Evolutionary conservation across 2,329 filamentous ascomycete genomes (phyloP), one percentile per base, ranked within the genome.

Genomic region (Malbranchea zuffiana): DNA sequence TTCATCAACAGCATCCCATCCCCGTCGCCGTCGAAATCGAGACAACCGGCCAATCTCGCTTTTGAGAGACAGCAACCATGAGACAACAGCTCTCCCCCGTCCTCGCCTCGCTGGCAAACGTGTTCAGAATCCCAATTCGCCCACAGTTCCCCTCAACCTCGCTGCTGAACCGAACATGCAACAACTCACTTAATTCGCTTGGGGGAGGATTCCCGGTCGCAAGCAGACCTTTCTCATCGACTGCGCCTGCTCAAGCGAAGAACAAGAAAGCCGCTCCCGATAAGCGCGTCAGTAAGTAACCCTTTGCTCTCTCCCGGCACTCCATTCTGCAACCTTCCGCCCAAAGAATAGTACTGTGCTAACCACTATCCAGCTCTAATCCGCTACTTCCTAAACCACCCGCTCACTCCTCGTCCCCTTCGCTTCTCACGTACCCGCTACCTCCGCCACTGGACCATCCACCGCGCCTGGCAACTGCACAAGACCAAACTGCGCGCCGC

Each of bases 361-460:
- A 5, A n/a, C 7, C 25, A 13, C 37, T 17, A 19, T 40, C 32
- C 50, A 78, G 74, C 71, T 23, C 54, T 75, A 38, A 82, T 83
- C 57, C 69, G 78, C 50, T 83, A 82, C 64, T 74, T 78, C 60
- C 73, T 83, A 49, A 63, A 71, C 51, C 79, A 83, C 59, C 76
- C 78, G 2, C 62, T 72, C 19, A 81, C 75, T 5, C 79, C 78
- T 0, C 75, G 78, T 8, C 87, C 90, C 1, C 74, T 98, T 47
- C 81, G 85, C 51, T 87, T 96, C 73, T 85, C 77, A 26, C 85
- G 88, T 50, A 82, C 81, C 61, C 79, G 90, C 39, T 74, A 78
- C 61, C 77, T 98, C 46, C 83, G 90, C 31, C 90, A 98, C 70
- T 98, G 90, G 90, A 96, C 90, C 35, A 96, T 98, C 61, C 87